Evolutionary conservation across 495 filamentous ascomycete genomes (phyloP), one percentile per base, ranked within the genome.

Genomic region (Pyronema domesticum): DNA sequence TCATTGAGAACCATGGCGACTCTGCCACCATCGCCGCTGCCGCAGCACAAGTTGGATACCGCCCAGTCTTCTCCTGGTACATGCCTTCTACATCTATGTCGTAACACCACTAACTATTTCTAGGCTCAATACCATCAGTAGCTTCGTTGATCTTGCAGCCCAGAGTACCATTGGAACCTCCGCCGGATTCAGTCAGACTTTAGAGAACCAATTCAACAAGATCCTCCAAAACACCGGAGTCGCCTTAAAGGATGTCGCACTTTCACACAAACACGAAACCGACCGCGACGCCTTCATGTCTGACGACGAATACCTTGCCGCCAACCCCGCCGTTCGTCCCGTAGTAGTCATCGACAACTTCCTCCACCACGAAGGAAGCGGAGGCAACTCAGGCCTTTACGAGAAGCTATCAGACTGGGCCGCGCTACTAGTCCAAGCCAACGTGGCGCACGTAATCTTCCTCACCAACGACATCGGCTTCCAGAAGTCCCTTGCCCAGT

Each of bases 291-390:
- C 60, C 80, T 81, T 53, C 87, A 95, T 61, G 70, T 71, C n/a
- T 9, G 84, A 89, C 13, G 89, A 95, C 53, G 86, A 94, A 40
- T 98, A 88, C 57, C 76, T 98, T 0, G 87, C 94, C 63, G 81
- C 84, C 0, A 88, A 98, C 63, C 87, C 91, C 0, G 89, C 95
- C 65, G 74, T 70, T 39, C 69, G 88, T 10, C 81, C 91, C 0
- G 82, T 95, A 0, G 80, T 98, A 5, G 82, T 98, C 7, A 83
- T 98, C 54, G 88, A 98, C 65, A 95, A 95, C 61, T 98, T 95
- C 69, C 66, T 94, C 14, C 85, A 89, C 64, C 77, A 74, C 59
- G 72, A 83, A 30, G 82, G 86, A 18, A 74, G 75, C 57, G 73
- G 74, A 44, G 81, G 86, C 17, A 74, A 76, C 56, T 73, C 74